phyloP scores from a whole-genome alignment of 2,329 filamentous ascomycete species.

The Sporothrix luriei region DNA sequence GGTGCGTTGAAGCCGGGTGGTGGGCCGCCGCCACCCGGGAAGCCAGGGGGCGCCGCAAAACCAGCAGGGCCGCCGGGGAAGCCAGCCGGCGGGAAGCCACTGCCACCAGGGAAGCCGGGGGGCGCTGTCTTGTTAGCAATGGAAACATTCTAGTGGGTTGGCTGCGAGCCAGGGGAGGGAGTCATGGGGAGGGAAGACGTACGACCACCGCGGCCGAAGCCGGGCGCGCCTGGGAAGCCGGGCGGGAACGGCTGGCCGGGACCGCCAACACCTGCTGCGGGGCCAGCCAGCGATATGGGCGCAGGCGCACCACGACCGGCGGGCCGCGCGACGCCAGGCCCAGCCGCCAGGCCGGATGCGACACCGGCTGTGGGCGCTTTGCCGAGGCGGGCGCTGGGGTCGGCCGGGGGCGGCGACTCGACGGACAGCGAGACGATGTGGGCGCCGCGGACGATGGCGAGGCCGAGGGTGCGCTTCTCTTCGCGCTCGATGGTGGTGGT shows the following conservation, averaged over 20 bases:
- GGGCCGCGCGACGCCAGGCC: slow-evolving; percentile 86
- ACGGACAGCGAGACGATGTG: slow-evolving; percentile 94
- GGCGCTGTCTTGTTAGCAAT: slow-evolving; percentile 47
- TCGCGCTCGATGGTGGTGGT: slow-evolving; percentile 79
- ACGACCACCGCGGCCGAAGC: slow-evolving; percentile 60
- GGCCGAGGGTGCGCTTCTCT: slow-evolving; percentile 94
- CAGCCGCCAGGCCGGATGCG: slow-evolving; percentile 72
- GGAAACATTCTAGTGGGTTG: slow-evolving; percentile 4
- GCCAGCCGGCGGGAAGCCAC: slow-evolving; percentile 50
- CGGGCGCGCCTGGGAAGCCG: slow-evolving; percentile 55
- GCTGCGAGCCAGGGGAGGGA: not conserved
- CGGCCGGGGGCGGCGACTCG: slow-evolving; percentile 91
- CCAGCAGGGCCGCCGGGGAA: slow-evolving; percentile 48
- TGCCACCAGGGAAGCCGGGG: slow-evolving; percentile 43
- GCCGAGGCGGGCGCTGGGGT: slow-evolving; percentile 86
- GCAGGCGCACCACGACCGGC: slow-evolving; percentile 75
- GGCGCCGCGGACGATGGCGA: slow-evolving; percentile 91
- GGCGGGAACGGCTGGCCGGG: slow-evolving; percentile 63
- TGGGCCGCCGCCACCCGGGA: slow-evolving; percentile 54
- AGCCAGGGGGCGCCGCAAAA: slow-evolving; percentile 51
- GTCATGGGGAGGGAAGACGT: slow-evolving; percentile 45
- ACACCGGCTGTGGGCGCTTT: slow-evolving; percentile 70
- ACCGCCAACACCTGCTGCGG: slow-evolving; percentile 79
- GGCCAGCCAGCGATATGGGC: slow-evolving; percentile 80
- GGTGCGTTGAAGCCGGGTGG: slow-evolving; percentile 76